Evolutionary conservation across 176 grass and related monocot species (phyloP).

Genomic region (Echinochloa phyllopogon): DNA sequence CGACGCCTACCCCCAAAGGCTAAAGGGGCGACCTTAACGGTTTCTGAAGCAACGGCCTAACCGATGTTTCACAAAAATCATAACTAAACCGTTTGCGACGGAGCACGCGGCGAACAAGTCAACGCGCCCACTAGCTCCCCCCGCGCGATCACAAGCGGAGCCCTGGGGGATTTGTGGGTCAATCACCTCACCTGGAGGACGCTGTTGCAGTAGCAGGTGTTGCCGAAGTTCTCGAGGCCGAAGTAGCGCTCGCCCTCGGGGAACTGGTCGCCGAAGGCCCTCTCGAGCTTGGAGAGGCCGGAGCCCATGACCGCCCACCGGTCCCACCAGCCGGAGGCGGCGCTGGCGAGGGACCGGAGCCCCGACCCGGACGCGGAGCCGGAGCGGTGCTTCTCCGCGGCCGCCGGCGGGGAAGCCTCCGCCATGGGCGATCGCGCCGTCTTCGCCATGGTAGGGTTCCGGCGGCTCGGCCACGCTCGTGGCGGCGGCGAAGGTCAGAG

Average conservation of each 20-base stretch:
- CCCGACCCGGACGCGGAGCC: constrained; percentile 62
- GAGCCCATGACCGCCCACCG: constrained; percentile 76
- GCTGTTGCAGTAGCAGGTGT: constrained; percentile 99
- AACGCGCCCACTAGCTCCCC: not conserved
- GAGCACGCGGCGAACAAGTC: constrained; percentile 21
- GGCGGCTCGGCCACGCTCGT: not conserved
- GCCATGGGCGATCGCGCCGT: constrained; percentile 48
- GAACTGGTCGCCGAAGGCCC: constrained; percentile 89
- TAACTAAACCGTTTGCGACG: constrained; percentile 13
- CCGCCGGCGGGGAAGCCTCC: constrained; percentile 43
- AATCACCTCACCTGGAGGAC: constrained; percentile 79
- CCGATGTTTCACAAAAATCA: not conserved
- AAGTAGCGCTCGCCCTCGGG: constrained; percentile 96
- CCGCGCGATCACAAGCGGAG: not conserved
- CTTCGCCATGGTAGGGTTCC: constrained; percentile 49
- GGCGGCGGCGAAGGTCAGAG: not conserved
- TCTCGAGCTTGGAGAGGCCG: constrained; percentile 84
- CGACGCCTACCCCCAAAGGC: not conserved
- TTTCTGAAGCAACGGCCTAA: constrained; percentile 20
- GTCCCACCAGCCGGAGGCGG: constrained; percentile 76
- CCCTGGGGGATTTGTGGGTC: not conserved
- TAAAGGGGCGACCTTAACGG: not conserved
- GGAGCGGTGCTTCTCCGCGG: constrained; percentile 51
- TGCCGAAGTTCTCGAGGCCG: constrained; percentile 97
- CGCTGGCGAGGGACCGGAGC: constrained; percentile 72